Evolutionary conservation across 2,329 filamentous ascomycete species (phyloP).

Genomic region (Cytospora piceicola): DNA sequence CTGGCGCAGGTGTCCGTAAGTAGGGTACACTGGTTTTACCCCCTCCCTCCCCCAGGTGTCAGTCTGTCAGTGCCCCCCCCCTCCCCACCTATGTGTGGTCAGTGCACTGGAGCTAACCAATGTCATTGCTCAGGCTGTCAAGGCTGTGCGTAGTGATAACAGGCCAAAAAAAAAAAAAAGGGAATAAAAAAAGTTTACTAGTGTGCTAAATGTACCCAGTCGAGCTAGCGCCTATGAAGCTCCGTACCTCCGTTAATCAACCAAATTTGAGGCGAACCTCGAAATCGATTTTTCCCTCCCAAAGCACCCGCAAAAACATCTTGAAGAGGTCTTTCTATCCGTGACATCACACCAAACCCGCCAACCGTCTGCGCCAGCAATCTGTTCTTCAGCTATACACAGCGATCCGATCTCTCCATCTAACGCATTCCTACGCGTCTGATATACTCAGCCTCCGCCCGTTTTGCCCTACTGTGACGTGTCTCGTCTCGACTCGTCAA

Average conservation of each 20-base stretch:
- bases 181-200: constrained; percentile 8
- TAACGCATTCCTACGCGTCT: constrained; percentile 7
- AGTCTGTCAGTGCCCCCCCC: neutral
- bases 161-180: neutral
- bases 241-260: constrained; percentile 17
- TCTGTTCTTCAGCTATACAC: neutral
- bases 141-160: too few species aligned
- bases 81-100: neutral
- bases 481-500: constrained; percentile 1
- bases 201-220: neutral
- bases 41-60: neutral
- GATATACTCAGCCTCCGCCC: neutral
- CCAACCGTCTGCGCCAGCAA: constrained; percentile 11
- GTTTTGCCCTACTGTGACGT: constrained; percentile 2
- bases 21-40: too few species aligned
- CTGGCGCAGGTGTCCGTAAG: too few species aligned
- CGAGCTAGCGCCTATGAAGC: constrained; percentile 21
- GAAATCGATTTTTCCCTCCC: constrained; percentile 20
- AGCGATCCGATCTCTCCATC: constrained; percentile 14
- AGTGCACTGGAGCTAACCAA: neutral
- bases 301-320: constrained; percentile 16
- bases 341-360: constrained; percentile 12
- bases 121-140: neutral
- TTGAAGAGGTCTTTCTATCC: constrained; percentile 21
- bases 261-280: constrained; percentile 16